phyloP scores from a whole-genome alignment of 164 flowering plant genomes.

The Aristolochia californica region DNA sequence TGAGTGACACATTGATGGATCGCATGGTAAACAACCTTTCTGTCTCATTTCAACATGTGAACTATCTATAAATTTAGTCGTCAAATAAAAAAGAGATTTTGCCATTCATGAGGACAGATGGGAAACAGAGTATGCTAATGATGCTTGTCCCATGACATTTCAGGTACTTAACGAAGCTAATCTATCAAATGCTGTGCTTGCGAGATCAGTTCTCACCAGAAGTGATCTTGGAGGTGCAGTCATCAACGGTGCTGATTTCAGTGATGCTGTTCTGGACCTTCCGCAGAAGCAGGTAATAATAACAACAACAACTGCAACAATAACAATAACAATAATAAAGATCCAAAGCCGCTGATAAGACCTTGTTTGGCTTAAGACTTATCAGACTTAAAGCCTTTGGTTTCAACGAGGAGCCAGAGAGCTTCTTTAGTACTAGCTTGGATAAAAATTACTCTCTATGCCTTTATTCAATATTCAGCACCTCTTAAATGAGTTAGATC shows the following conservation, averaged over 20 bases:
- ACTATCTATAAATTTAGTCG: neutral
- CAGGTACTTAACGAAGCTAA: constrained; percentile 96
- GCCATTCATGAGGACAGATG: neutral
- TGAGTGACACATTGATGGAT: constrained; percentile 98
- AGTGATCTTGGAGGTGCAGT: constrained; percentile 89
- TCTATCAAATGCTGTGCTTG: constrained; percentile 81
- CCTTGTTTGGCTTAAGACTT: no score
- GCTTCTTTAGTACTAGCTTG: no score
- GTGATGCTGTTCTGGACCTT: constrained; percentile 95
- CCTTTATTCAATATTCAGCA: no score
- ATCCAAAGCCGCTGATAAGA: no score
- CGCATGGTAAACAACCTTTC: constrained; percentile 58
- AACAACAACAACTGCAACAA: no score
- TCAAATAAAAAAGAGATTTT: neutral
- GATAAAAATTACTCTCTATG: no score
- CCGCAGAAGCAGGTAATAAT: constrained; percentile 69
- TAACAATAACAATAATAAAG: no score
- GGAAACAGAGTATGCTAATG: neutral
- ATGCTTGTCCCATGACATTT: neutral
- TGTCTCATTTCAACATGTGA: neutral
- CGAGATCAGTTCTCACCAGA: constrained; percentile 80
- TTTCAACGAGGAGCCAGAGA: no score
- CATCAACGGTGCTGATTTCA: constrained; percentile 92
- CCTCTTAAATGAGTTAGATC: no score
- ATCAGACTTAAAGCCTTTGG: no score